A percentile compares a stretch with the other conserved stretches of the same genome.
Conservation (phyloP, 192 early-diverging fungal species). For the Gaertneriomyces semiglobifer region DNA sequence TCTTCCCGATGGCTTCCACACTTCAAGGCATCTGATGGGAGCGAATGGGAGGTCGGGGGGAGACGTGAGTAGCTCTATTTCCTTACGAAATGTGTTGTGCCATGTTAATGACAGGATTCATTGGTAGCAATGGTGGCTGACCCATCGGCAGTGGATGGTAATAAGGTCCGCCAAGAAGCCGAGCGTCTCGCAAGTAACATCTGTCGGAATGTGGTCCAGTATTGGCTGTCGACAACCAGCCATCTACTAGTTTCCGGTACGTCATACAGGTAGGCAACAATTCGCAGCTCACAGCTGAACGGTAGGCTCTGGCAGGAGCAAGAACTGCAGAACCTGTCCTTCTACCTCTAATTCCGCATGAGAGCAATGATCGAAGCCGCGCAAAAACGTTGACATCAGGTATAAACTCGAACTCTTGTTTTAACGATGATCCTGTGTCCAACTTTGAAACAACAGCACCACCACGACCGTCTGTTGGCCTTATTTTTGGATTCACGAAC, state of each 20-base stretch:
- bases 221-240: slow-evolving; percentile 38
- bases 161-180: slow-evolving; percentile 29
- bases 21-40: neutral
- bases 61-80: neutral
- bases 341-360: neutral
- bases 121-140: neutral
- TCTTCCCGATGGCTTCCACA: neutral
- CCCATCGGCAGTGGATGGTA: slow-evolving; percentile 2
- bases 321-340: neutral
- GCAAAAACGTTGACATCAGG: neutral
- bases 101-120: neutral
- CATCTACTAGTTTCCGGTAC: neutral
- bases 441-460: neutral
- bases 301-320: neutral
- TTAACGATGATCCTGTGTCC: neutral
- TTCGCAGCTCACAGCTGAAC: neutral
- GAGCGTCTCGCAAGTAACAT: slow-evolving; percentile 43
- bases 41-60: neutral
- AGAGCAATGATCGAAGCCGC: neutral
- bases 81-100: neutral
- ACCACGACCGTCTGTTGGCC: slow-evolving; percentile 1
- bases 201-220: slow-evolving; percentile 55
- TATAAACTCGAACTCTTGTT: neutral
- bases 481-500: slow-evolving; percentile 40
- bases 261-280: slow-evolving; percentile 1